Evolutionary conservation across 139 green algal genomes (phyloP).

Genomic region (Chlorella sorokiniana): DNA sequence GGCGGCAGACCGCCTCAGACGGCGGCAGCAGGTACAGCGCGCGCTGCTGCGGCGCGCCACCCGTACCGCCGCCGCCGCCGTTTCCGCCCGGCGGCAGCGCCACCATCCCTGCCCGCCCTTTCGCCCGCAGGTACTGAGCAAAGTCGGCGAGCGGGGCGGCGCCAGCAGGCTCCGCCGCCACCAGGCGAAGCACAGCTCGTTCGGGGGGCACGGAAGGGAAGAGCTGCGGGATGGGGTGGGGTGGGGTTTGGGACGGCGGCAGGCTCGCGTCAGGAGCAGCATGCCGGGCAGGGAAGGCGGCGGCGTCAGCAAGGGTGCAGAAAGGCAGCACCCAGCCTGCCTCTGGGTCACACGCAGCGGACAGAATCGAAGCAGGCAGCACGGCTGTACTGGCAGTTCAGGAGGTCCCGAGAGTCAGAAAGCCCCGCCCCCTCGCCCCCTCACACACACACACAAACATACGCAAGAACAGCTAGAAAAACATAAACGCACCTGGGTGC

Average conservation of each 20-base stretch:
- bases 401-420: too few species aligned
- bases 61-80: neutral
- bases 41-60: too few species aligned
- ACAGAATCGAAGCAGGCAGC: too few species aligned
- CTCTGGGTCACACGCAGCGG: too few species aligned
- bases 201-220: constrained; percentile 7
- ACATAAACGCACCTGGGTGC: neutral
- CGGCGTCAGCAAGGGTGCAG: neutral
- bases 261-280: neutral
- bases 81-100: constrained; percentile 27
- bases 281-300: too few species aligned
- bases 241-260: neutral
- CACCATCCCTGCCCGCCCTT: constrained; percentile 42
- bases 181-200: constrained; percentile 17
- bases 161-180: neutral
- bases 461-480: neutral
- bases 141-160: constrained; percentile 20
- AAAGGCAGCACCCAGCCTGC: too few species aligned
- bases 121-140: constrained; percentile 32
- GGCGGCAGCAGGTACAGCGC: constrained; percentile 40
- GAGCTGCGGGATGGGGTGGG: neutral
- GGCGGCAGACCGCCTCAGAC: constrained; percentile 16
- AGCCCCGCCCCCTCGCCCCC: too few species aligned
- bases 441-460: neutral
- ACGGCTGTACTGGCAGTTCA: too few species aligned